Base-by-base conservation (phyloP, 805 yeast genomes). In the Saturnispora galanensis region DNA sequence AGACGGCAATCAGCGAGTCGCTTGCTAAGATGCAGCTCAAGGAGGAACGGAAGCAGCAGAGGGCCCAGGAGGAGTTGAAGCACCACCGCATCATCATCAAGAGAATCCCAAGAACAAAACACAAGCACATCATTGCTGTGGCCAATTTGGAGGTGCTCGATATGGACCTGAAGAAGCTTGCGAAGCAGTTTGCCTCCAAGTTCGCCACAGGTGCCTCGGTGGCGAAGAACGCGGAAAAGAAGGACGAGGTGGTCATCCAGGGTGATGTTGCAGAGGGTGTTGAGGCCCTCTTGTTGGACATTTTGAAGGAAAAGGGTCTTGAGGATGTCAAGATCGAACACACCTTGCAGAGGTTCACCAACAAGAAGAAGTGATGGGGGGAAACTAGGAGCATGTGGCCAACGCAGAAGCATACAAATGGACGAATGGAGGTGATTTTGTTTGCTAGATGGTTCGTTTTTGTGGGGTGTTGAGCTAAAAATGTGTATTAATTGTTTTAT, bases 191-290 rank as follows among this genome's bases (percentile, higher is more conserved):
- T 64, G 93, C 97, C 0, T 81, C 93, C 31, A 87, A 84, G 63
- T 89, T 90, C 59, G 97, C 97, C 11, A 89, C 97, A 8, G 97
- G 97, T 42, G 90, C 96, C 28, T 79, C 93, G 17, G 95, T 89
- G 11, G 80, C 88, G 4, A 89, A 89, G 65, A 84, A 79, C 51
- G 88, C 79, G 3, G 97, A 89, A 52, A 89, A 89, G 66, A 85
- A 84, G 61, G 96, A 90, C 50, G 97, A 89, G 59, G 77, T 89
- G 46, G 76, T 86, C 47, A 82, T 89, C 48, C 97, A 89, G 67
- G 97, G 97, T 56, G 97, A 90, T 64, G 93, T 89, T 37, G 83
- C 88, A 46, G 96, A 88, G 52, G 95, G 83, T 56, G 93, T 88
- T 28, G 94, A 84, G 59, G 83, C 68, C 5, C 84, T 83, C 54